These are phyloP conservation scores for Glutinoglossum americanum DNA, from an alignment of 495 filamentous ascomycete species.

Conservation along the genomic window DNA sequence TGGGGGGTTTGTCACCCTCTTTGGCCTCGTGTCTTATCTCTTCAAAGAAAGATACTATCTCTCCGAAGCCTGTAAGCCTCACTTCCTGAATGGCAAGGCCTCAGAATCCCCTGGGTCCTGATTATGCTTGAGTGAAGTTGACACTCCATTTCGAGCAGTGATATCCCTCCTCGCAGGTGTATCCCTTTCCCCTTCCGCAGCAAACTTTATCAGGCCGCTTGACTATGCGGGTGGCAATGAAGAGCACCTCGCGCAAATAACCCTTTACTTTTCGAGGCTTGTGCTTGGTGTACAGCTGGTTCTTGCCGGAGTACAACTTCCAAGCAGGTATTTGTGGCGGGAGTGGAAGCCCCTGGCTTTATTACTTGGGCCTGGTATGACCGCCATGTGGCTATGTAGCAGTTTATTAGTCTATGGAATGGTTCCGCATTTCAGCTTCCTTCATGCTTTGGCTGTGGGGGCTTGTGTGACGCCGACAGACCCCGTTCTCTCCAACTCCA, in stretches of 20 bases:
- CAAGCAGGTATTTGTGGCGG: conserved; percentile 55
- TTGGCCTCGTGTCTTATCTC: conserved; percentile 73
- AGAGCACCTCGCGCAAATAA: conserved; percentile 38
- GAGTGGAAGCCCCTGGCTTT: conserved; percentile 64
- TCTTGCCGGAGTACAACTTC: conserved; percentile 77
- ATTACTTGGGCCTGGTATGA: conserved; percentile 73
- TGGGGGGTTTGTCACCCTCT: conserved; percentile 74
- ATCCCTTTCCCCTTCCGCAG: conserved; percentile 52
- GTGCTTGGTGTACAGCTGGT: conserved; percentile 85
- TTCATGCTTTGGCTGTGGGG: conserved; percentile 58
- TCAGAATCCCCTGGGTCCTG: neutral
- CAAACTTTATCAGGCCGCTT: conserved; percentile 54
- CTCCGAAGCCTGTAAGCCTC: conserved; percentile 59
- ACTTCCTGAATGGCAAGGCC: neutral
- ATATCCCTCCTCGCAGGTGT: conserved; percentile 68
- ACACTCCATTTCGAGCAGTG: conserved; percentile 24
- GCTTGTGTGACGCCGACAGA: conserved; percentile 85
- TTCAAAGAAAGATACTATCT: conserved; percentile 82
- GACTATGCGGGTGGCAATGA: conserved; percentile 49
- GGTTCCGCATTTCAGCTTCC: conserved; percentile 48
- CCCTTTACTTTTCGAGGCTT: conserved; percentile 66
- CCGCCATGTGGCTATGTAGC: conserved; percentile 70
- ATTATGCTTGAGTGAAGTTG: neutral
- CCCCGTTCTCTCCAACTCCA: conserved; percentile 70
- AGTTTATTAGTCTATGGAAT: conserved; percentile 59